A percentile compares a stretch with the other conserved stretches of the same genome.
Conservation (phyloP, 441 rosid species). For the Kokia cookei region DNA sequence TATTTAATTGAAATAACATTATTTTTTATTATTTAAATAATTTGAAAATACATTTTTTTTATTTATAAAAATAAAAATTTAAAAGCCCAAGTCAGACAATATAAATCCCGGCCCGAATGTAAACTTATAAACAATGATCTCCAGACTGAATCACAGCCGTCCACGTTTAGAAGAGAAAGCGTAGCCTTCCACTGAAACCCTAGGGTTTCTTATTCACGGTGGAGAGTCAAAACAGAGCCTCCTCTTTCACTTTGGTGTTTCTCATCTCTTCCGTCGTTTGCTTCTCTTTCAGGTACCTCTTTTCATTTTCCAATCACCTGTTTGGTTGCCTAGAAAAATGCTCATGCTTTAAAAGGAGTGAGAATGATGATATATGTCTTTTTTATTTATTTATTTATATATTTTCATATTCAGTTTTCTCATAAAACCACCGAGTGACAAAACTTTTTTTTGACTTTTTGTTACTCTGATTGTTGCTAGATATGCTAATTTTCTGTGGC, state of each 20-base stretch:
- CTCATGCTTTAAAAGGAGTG: not conserved
- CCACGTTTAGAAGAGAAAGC: not conserved
- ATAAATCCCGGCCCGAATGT: not conserved
- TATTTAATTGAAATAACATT: no score
- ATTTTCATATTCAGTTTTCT: not conserved
- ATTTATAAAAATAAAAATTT: no score
- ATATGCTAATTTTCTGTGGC: not conserved
- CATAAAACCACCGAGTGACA: not conserved
- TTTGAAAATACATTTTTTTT: no score
- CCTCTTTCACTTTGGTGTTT: not conserved
- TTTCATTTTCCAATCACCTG: not conserved
- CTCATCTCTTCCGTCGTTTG: not conserved
- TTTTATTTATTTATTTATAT: not conserved
- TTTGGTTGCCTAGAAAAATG: not conserved
- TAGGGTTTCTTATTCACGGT: not conserved
- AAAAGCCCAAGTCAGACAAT: not conserved
- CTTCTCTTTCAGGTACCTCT: not conserved
- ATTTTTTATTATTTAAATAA: no score
- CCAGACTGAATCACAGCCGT: not conserved
- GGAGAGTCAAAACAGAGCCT: not conserved
- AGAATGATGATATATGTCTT: not conserved
- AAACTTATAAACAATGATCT: not conserved
- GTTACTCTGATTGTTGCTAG: not conserved
- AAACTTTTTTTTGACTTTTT: not conserved
- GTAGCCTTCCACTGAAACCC: not conserved